Conservation (phyloP, 1,284 basidiomycete genomes). For the Paramarasmius palmivorus region DNA sequence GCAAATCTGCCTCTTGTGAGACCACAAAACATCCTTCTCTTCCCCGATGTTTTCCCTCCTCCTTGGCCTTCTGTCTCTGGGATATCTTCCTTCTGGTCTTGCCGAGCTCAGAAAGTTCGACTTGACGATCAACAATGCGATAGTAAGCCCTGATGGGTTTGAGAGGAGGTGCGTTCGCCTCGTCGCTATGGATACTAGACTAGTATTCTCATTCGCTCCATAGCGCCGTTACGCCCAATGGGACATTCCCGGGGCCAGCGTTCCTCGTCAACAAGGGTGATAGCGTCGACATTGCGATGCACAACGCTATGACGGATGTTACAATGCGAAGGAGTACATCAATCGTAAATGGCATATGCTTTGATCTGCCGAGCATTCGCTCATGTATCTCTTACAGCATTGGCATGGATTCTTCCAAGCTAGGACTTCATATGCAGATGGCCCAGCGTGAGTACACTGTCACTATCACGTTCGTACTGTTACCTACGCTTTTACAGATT, state of each 20-base stretch:
- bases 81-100: slow-evolving; percentile 1
- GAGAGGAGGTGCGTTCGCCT: slow-evolving; percentile 16
- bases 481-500: slow-evolving; percentile 15
- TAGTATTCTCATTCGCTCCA: background rate
- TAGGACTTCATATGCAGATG: slow-evolving; percentile 25
- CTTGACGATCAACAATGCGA: slow-evolving; percentile 18
- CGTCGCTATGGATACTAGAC: background rate
- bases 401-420: slow-evolving; percentile 31
- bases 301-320: slow-evolving; percentile 22
- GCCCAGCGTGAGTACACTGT: slow-evolving; percentile 23
- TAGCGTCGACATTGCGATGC: slow-evolving; percentile 20
- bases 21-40: background rate
- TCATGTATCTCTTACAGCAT: slow-evolving; percentile 20
- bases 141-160: slow-evolving; percentile 27
- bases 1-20: background rate
- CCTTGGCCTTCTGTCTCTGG: background rate
- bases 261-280: slow-evolving; percentile 27
- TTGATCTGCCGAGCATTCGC: background rate
- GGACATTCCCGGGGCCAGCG: slow-evolving; percentile 24
- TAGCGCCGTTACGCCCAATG: slow-evolving; percentile 23
- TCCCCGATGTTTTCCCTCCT: slow-evolving; percentile 4
- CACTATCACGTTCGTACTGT: background rate
- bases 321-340: slow-evolving; percentile 27
- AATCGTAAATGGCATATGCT: slow-evolving; percentile 18
- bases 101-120: slow-evolving; percentile 17